Evolutionary conservation across 2,329 filamentous ascomycete species (phyloP).

Genomic region (Alternaria hordeiaustralica): DNA sequence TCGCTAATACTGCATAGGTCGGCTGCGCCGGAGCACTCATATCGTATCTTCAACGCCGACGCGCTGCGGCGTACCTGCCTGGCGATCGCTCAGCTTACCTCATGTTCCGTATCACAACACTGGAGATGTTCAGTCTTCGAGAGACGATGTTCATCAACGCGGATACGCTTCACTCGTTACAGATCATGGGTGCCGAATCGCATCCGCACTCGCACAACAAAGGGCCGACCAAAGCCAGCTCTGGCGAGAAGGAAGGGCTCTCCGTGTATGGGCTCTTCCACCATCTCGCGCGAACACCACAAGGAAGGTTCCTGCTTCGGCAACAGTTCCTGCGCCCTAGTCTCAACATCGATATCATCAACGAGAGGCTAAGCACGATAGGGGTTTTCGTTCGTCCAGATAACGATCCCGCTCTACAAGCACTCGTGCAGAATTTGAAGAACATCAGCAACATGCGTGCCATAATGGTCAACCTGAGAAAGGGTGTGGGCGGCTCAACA

Average conservation of each 20-base stretch:
- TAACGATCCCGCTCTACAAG: constrained; percentile 65
- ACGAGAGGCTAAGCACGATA: constrained; percentile 74
- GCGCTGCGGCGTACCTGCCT: constrained; percentile 67
- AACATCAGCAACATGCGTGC: constrained; percentile 78
- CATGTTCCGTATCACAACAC: constrained; percentile 65
- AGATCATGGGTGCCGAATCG: constrained; percentile 81
- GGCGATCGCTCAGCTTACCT: constrained; percentile 62
- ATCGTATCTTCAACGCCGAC: constrained; percentile 75
- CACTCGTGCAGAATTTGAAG: constrained; percentile 67
- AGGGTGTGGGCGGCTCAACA: constrained; percentile 69
- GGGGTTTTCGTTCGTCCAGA: constrained; percentile 69
- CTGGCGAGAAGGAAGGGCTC: constrained; percentile 77
- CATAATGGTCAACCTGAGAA: constrained; percentile 73
- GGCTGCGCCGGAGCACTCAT: constrained; percentile 89
- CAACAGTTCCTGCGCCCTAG: constrained; percentile 83
- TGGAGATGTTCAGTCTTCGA: constrained; percentile 77
- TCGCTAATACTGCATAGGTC: constrained; percentile 55
- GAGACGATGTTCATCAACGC: constrained; percentile 77
- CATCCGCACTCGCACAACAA: constrained; percentile 83
- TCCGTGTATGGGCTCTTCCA: constrained; percentile 87
- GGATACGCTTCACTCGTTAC: constrained; percentile 81
- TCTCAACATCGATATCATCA: constrained; percentile 70
- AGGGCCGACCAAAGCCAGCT: constrained; percentile 66
- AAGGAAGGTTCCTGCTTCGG: constrained; percentile 77
- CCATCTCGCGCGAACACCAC: constrained; percentile 74